Evolutionary conservation across 768 basidiomycete genomes (phyloP), one percentile per base, ranked within the genome.

Genomic region (Asterophora lycoperdoides): DNA sequence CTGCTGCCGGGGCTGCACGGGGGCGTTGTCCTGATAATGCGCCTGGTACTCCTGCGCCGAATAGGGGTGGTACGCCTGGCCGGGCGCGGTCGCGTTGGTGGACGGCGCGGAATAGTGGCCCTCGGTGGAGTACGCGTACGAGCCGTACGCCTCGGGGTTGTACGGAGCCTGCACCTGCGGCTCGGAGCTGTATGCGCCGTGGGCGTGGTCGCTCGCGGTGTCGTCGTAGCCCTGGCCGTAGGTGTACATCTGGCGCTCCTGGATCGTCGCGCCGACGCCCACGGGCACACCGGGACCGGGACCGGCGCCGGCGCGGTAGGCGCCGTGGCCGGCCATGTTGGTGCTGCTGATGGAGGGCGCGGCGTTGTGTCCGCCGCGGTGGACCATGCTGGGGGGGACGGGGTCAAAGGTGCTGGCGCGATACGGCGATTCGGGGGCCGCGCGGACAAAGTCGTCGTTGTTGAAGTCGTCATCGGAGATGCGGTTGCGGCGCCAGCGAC

Each of bases 131-230:
- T 71, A 72, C 6, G 67, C 69, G 45, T 73, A 74, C 15, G 68
- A 69, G 2, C 70, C 71, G 55, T 75, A 77, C 0, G 69, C 71
- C 45, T 77, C 73, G 14, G 69, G 59, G 46, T 75, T 70, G 55
- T 73, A 75, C 13, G 65, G 50, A 3, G 51, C 55, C 54, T 74
- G 72, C 6, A 53, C 51, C 44, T 69, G 67, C 5, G 75, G 72
- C 44, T 76, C 62, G 2, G 71, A 64, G 55, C 70, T 71, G 57
- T 73, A 76, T 7, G 67, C 72, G 17, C 60, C 61, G 46, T 64
- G 60, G 11, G 62, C 65, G 10, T 47, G 54, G 5, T 64, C 66
- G 49, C 60, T 63, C 23, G 52, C 57, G 8, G 62, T 59, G 19
- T 72, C 70, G 8, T 63, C 56, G 41, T 64, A 60, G 14, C 56